These are phyloP conservation scores for Fusarium sp. DNA, from an alignment of 2,329 filamentous ascomycete species.

Conservation along the genomic window DNA sequence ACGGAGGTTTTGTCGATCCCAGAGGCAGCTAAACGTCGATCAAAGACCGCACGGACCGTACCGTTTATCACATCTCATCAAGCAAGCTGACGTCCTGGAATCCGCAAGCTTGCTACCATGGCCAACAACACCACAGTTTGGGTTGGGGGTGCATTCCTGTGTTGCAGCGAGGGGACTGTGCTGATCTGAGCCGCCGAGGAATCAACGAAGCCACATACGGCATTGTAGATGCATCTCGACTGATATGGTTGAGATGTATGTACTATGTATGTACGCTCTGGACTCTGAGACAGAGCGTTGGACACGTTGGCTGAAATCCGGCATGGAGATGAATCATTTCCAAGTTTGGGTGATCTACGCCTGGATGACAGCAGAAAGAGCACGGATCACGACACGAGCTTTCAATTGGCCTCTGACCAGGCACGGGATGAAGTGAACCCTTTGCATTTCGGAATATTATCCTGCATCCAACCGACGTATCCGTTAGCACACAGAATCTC, in stretches of 20 bases:
- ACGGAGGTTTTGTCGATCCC: slow-evolving; percentile 23
- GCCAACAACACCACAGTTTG: slow-evolving; percentile 24
- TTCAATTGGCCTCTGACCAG: slow-evolving; percentile 17
- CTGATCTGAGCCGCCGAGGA: background rate
- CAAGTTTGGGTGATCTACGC: background rate
- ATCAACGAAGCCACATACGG: slow-evolving; percentile 19
- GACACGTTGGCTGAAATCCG: slow-evolving; percentile 10
- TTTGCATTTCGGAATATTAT: background rate
- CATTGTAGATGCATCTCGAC: slow-evolving; percentile 14
- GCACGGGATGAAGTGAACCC: background rate
- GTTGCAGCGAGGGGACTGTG: slow-evolving; percentile 2
- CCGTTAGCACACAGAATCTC: background rate
- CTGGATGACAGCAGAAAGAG: background rate
- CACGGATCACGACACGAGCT: background rate
- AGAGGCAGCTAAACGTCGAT: slow-evolving; percentile 27
- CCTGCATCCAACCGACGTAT: background rate
- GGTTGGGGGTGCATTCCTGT: slow-evolving; percentile 26
- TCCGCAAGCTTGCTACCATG: slow-evolving; percentile 18
- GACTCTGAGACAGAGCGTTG: slow-evolving; percentile 2
- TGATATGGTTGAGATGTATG: slow-evolving; percentile 12
- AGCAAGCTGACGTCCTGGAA: slow-evolving; percentile 19
- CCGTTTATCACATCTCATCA: slow-evolving; percentile 20
- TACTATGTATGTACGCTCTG: background rate
- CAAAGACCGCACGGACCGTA: slow-evolving; percentile 36
- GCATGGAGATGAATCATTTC: slow-evolving; percentile 14